Percentiles rank a stretch among this genome's conserved stretches.
Evolutionary conservation across 768 basidiomycete genomes (phyloP).

Genomic region (Neoboletus subvelutipes): DNA sequence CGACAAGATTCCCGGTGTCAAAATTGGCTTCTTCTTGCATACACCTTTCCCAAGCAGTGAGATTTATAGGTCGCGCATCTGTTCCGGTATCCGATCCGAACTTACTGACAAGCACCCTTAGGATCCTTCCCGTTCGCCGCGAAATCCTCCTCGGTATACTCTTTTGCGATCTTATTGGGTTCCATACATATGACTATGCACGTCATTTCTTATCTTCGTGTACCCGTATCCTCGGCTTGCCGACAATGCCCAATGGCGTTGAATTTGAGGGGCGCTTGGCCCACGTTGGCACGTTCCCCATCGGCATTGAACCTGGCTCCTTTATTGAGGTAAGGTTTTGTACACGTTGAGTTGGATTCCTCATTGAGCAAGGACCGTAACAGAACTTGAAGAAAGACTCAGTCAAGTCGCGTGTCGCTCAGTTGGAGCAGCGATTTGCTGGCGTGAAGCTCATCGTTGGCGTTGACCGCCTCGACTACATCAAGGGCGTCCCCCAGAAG

Average conservation of each 20-base stretch:
- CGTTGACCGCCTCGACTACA: conserved; percentile 97
- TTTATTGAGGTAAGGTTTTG: conserved; percentile 69
- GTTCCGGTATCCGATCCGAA: conserved; percentile 15
- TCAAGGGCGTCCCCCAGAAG: conserved; percentile 99
- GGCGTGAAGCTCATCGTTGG: conserved; percentile 98
- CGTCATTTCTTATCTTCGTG: conserved; percentile 99
- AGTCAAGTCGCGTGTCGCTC: conserved; percentile 77
- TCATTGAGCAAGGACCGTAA: conserved; percentile 1
- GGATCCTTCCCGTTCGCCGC: conserved; percentile 93
- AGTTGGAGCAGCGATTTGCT: conserved; percentile 86
- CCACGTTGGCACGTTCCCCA: conserved; percentile 98
- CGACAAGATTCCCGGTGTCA: conserved; percentile 61
- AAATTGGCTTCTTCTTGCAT: conserved; percentile 98
- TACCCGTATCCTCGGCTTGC: conserved; percentile 90
- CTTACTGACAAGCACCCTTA: conserved; percentile 30
- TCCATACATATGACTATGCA: conserved; percentile 99
- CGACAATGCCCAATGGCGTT: conserved; percentile 98
- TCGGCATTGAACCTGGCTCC: conserved; percentile 93
- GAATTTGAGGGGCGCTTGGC: conserved; percentile 94
- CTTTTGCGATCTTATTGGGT: conserved; percentile 96
- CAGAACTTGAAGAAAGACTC: conserved; percentile 78
- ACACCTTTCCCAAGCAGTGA: conserved; percentile 98
- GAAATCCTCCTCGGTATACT: conserved; percentile 97
- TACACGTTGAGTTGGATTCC: not conserved
- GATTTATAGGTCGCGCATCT: conserved; percentile 80